These are phyloP conservation scores for Tephrocybe sp. DNA, from an alignment of 768 basidiomycete genomes.

Conservation along the genomic window DNA sequence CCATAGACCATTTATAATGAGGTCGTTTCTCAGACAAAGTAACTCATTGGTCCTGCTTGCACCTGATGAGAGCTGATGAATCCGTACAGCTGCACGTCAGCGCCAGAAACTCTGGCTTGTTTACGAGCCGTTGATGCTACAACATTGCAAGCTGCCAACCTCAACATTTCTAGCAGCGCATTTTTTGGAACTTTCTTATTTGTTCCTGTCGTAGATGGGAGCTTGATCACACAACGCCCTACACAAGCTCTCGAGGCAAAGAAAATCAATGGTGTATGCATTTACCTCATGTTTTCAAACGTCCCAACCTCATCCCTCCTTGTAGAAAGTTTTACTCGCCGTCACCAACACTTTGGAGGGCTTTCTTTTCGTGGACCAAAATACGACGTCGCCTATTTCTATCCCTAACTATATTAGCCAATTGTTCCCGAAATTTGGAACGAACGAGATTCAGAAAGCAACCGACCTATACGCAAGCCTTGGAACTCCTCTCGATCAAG, in stretches of 20 bases:
- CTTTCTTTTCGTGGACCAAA: conserved; percentile 30
- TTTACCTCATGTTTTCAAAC: too few species aligned
- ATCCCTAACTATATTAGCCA: conserved; percentile 27
- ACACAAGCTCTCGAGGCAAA: conserved; percentile 31
- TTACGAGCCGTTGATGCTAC: conserved; percentile 31
- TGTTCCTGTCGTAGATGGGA: conserved; percentile 45
- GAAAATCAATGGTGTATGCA: conserved; percentile 40
- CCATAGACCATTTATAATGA: not conserved
- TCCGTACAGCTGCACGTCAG: conserved; percentile 30
- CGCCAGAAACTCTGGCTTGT: conserved; percentile 33
- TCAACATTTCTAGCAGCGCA: conserved; percentile 21
- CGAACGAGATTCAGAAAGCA: conserved; percentile 21
- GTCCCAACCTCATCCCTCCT: too few species aligned
- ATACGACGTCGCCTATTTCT: conserved; percentile 21
- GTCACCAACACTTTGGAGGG: conserved; percentile 40
- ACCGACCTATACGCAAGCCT: conserved; percentile 25
- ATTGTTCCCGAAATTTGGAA: conserved; percentile 35
- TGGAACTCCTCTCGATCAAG: conserved; percentile 32
- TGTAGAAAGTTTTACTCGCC: conserved; percentile 29
- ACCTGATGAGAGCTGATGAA: not conserved
- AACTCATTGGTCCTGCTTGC: not conserved
- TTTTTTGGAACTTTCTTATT: conserved; percentile 37
- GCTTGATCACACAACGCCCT: conserved; percentile 41
- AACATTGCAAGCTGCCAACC: conserved; percentile 30
- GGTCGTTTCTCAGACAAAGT: not conserved